Percentiles rank a stretch among this genome's conserved stretches.
Evolutionary conservation across 2,329 filamentous ascomycete genomes (phyloP).

Genomic region (Dothistroma pini): DNA sequence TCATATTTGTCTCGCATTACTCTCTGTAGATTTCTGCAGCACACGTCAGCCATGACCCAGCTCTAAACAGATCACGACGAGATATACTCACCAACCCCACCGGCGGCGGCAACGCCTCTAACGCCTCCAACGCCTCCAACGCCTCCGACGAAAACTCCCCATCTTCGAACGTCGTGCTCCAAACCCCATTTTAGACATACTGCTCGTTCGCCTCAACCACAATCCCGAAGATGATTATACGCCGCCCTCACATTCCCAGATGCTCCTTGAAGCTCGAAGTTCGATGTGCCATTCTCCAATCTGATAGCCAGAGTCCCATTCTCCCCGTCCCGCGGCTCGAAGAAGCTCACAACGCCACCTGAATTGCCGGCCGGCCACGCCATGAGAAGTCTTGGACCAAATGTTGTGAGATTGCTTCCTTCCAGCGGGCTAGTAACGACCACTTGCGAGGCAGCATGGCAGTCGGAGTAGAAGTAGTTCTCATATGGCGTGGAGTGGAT

Average conservation of each 20-base stretch:
- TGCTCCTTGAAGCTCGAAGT: constrained; percentile 45
- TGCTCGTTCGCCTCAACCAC: constrained; percentile 54
- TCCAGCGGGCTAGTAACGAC: constrained; percentile 57
- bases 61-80: background rate
- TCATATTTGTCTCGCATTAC: constrained; percentile 48
- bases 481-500: constrained; percentile 60
- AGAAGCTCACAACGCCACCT: constrained; percentile 56
- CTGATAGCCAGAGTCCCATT: constrained; percentile 54
- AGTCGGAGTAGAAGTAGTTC: constrained; percentile 65
- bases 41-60: background rate
- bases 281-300: constrained; percentile 49
- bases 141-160: constrained; percentile 49
- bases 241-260: constrained; percentile 45
- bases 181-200: constrained; percentile 57
- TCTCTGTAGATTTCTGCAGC: constrained; percentile 37
- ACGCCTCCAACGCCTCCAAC: too few relatives aligned
- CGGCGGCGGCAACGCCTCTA: constrained; percentile 48
- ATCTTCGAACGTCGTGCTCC: constrained; percentile 57
- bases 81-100: constrained; percentile 32
- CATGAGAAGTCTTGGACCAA: constrained; percentile 53
- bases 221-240: constrained; percentile 58
- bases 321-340: constrained; percentile 51
- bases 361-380: constrained; percentile 66
- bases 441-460: constrained; percentile 56
- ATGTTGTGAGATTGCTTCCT: constrained; percentile 52